These are phyloP conservation scores for Chaetomiaceae sp. DNA, from an alignment of 2,329 filamentous ascomycete species.

Conservation along the genomic window DNA sequence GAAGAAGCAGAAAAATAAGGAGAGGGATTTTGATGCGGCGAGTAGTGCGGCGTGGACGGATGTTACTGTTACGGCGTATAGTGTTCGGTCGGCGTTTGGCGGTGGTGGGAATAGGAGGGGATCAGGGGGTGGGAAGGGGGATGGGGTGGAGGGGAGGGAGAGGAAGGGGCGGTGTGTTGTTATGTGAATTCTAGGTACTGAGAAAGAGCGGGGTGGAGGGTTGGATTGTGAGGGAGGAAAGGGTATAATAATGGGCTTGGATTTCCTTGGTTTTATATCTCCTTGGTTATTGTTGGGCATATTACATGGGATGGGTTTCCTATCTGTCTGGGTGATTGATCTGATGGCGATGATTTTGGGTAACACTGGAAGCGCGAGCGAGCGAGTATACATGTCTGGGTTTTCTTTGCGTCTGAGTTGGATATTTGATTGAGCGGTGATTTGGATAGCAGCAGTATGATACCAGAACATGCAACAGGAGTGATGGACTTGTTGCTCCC, in stretches of 20 bases:
- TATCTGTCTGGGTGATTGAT: background rate
- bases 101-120: background rate
- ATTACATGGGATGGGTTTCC: background rate
- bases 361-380: background rate
- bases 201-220: no score
- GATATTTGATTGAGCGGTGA: no score
- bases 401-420: no score
- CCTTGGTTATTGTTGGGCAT: slow-evolving; percentile 1
- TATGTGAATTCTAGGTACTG: no score
- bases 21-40: slow-evolving; percentile 36
- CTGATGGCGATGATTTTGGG: background rate
- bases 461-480: no score
- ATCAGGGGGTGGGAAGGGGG: background rate
- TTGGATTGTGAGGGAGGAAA: background rate
- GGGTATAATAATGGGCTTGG: background rate
- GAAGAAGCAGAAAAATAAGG: slow-evolving; percentile 36
- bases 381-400: no score
- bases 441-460: no score
- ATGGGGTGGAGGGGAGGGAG: slow-evolving; percentile 7
- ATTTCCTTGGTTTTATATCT: background rate
- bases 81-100: slow-evolving; percentile 11
- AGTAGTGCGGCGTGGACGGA: slow-evolving; percentile 39
- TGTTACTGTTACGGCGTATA: slow-evolving; percentile 19
- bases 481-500: no score
- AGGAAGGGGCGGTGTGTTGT: slow-evolving; percentile 24